phyloP scores from a whole-genome alignment of 2,329 filamentous ascomycete genomes.

The Pestalotiopsis sp. region DNA sequence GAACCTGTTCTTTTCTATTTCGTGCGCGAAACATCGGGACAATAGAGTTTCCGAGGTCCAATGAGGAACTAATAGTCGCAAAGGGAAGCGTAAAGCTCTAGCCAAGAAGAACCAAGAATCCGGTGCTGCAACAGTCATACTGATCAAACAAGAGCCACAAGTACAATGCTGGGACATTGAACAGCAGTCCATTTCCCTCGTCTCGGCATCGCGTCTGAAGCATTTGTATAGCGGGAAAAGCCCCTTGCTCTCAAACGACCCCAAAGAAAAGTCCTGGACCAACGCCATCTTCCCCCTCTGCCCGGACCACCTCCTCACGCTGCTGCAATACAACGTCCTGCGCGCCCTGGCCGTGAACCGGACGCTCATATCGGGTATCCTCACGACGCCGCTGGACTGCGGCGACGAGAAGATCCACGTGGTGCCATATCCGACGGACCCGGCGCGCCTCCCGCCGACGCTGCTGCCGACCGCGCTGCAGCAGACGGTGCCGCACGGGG shows the following conservation, averaged over 20 bases:
- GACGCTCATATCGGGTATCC: slow-evolving; percentile 34
- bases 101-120: slow-evolving; percentile 24
- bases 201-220: slow-evolving; percentile 33
- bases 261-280: slow-evolving; percentile 21
- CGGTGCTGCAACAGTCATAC: slow-evolving; percentile 20
- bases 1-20: slow-evolving; percentile 15
- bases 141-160: slow-evolving; percentile 30
- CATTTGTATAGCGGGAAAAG: slow-evolving; percentile 33
- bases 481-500: slow-evolving; percentile 37
- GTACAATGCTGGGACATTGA: slow-evolving; percentile 38
- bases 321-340: slow-evolving; percentile 43
- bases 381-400: slow-evolving; percentile 35
- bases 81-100: slow-evolving; percentile 37
- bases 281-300: slow-evolving; percentile 40
- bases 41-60: no score
- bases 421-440: slow-evolving; percentile 30
- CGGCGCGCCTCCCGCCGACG: slow-evolving; percentile 31
- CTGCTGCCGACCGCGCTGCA: slow-evolving; percentile 43
- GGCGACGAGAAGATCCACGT: slow-evolving; percentile 31
- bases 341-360: slow-evolving; percentile 40
- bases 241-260: slow-evolving; percentile 30
- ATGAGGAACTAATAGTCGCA: slow-evolving; percentile 24
- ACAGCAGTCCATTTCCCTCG: slow-evolving; percentile 32
- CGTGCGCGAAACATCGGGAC: no score
- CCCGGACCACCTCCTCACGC: slow-evolving; percentile 44